Evolutionary conservation across 1,284 basidiomycete genomes (phyloP).

Genomic region (Naganishia liquefaciens): DNA sequence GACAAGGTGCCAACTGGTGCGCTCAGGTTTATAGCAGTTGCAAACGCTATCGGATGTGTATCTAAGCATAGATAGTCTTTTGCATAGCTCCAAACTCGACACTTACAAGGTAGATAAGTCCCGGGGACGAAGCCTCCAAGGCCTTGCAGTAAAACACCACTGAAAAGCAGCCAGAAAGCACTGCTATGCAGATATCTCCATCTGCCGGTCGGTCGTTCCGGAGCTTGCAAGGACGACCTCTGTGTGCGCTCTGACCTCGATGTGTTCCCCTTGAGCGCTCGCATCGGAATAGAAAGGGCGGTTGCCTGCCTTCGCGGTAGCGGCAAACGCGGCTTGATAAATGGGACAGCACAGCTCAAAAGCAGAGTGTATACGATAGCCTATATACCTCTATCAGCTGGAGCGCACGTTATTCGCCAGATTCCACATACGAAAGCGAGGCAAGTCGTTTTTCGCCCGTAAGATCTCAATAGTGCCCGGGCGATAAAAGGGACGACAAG

Average conservation of each 20-base stretch:
- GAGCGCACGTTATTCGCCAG: background rate
- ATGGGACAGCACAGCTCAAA: constrained; percentile 36
- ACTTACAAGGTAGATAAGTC: constrained; percentile 40
- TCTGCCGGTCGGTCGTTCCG: constrained; percentile 29
- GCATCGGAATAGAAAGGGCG: background rate
- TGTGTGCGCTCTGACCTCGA: background rate
- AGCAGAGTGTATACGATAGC: constrained; percentile 35
- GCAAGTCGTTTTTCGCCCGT: constrained; percentile 36
- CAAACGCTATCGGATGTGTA: constrained; percentile 35
- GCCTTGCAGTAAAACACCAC: constrained; percentile 38
- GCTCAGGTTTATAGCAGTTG: constrained; percentile 36
- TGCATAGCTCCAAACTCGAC: no score
- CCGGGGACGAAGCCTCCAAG: constrained; percentile 39
- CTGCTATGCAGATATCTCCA: constrained; percentile 35
- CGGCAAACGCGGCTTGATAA: constrained; percentile 37
- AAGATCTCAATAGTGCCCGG: constrained; percentile 34
- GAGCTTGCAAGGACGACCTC: no score
- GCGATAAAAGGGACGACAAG: constrained; percentile 40
- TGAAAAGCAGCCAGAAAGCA: constrained; percentile 39
- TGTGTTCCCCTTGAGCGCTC: constrained; percentile 1
- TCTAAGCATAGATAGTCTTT: background rate
- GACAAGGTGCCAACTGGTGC: constrained; percentile 37
- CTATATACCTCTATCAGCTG: constrained; percentile 7
- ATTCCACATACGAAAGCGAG: constrained; percentile 35
- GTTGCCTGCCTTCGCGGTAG: constrained; percentile 22